Base-by-base conservation (phyloP, 768 basidiomycete species). In the Tricholoma furcatifolium region DNA sequence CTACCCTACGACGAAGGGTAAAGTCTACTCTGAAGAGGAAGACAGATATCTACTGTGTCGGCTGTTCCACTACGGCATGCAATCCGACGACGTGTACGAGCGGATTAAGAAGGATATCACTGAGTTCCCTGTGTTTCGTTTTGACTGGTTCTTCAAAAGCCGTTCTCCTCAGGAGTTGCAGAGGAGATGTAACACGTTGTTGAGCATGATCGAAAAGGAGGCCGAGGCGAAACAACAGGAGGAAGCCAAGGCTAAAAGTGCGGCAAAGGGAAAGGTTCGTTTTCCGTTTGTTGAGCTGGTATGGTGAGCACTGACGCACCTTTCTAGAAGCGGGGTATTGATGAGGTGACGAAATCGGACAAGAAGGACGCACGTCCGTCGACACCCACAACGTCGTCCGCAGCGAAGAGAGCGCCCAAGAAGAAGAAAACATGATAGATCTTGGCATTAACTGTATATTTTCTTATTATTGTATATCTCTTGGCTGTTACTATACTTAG, bases 91-190 rank as follows among this genome's bases (percentile, higher is more conserved):
- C 61, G 88, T 93, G 21, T 97, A 94, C 63, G 96, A 99, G 64
- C 74, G 87, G 48, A 97, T 98, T 72, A 97, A 96, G 81, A 84
- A 87, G 68, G 96, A 98, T 69, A 93, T 98, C 58, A 87, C 85
- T 14, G 95, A 98, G 71, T 98, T 94, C 70, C 95, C 96, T 1
- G 89, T 95, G 12, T 99, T 98, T 74, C 78, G 95, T 18, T 98
- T 98, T 62, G 94, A 98, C 64, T 98, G 94, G 96, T 98, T 97
- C 75, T 88, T 94, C 79, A 95, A 96, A 76, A 93, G 91, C 58
- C 75, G 96, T 50, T 91, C 89, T 10, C 85, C 92, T 2, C 86
- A 91, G 62, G 96, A 98, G 70, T 71, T 98, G 51, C 84, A 87
- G 63, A 75, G 96, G 58, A 74, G 96, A 49, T 97, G 93, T 62